phyloP scores from a whole-genome alignment of 495 filamentous ascomycete genomes.

The Hypoxylon trugodes region DNA sequence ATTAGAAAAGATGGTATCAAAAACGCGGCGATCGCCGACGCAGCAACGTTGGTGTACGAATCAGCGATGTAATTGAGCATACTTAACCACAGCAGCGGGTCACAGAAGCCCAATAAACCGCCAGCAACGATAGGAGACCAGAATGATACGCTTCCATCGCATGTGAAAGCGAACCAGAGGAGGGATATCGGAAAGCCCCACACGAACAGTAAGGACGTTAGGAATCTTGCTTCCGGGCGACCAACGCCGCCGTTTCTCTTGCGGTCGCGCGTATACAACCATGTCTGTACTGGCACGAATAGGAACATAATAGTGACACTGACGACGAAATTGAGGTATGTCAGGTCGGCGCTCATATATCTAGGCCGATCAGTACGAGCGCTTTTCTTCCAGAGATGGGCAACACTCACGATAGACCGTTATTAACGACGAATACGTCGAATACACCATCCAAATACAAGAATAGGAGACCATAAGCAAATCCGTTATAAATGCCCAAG shows the following conservation, averaged over 20 bases:
- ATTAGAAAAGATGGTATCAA: constrained; percentile 49
- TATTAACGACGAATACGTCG: constrained; percentile 51
- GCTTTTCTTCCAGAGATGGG: background rate
- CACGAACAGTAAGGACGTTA: constrained; percentile 46
- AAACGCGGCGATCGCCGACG: constrained; percentile 50
- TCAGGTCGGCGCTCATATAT: constrained; percentile 48
- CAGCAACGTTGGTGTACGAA: constrained; percentile 51
- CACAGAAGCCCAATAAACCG: constrained; percentile 46
- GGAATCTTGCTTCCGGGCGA: constrained; percentile 52
- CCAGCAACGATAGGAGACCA: constrained; percentile 51
- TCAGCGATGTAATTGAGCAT: constrained; percentile 54
- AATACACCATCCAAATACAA: constrained; percentile 51
- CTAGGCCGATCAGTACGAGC: constrained; percentile 27
- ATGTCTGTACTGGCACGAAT: constrained; percentile 50
- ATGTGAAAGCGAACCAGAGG: constrained; percentile 50
- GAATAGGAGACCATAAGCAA: constrained; percentile 48
- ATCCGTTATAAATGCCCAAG: constrained; percentile 49
- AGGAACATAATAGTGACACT: constrained; percentile 48
- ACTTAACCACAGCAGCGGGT: constrained; percentile 49
- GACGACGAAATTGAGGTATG: constrained; percentile 51
- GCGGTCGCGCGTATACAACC: constrained; percentile 47
- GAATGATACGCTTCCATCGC: constrained; percentile 46
- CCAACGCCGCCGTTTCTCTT: constrained; percentile 36
- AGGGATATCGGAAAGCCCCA: constrained; percentile 51
- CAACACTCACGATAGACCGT: constrained; percentile 45